Evolutionary conservation across 257 asterid species (phyloP).

Genomic region (Nicotiana sylvestris): DNA sequence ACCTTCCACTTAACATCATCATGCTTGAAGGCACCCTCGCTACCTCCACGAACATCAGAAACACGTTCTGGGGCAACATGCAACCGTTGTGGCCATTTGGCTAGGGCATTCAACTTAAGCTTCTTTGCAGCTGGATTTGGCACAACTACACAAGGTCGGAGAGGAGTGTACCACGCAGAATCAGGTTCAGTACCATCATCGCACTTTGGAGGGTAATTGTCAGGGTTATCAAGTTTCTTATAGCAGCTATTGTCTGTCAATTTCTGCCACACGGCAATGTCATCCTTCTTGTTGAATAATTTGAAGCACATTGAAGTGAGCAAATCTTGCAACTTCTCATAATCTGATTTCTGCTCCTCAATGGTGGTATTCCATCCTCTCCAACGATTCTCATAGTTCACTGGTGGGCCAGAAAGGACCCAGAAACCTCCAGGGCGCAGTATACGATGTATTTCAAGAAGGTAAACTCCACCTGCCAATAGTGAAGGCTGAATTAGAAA

Average conservation of each 20-base stretch:
- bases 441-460: slow-evolving; percentile 82
- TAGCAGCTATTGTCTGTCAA: slow-evolving; percentile 59
- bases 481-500: not conserved
- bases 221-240: slow-evolving; percentile 73
- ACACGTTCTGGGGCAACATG: slow-evolving; percentile 77
- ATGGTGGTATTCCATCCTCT: slow-evolving; percentile 96
- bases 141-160: slow-evolving; percentile 78
- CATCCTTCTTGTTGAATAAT: slow-evolving; percentile 81
- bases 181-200: slow-evolving; percentile 97
- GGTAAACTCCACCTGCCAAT: slow-evolving; percentile 89
- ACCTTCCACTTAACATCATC: slow-evolving; percentile 85
- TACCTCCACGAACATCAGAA: slow-evolving; percentile 69
- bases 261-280: slow-evolving; percentile 97
- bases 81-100: slow-evolving; percentile 84
- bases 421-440: slow-evolving; percentile 99
- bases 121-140: slow-evolving; percentile 58
- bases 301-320: slow-evolving; percentile 89
- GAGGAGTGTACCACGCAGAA: slow-evolving; percentile 97
- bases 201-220: slow-evolving; percentile 71
- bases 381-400: slow-evolving; percentile 90
- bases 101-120: slow-evolving; percentile 49
- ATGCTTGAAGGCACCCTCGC: slow-evolving; percentile 76
- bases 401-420: slow-evolving; percentile 97
- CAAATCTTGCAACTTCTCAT: slow-evolving; percentile 73
- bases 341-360: slow-evolving; percentile 81